Evolutionary conservation across 768 basidiomycete genomes (phyloP), one percentile per base, ranked within the genome.

Genomic region (Agaricus subrufescens): DNA sequence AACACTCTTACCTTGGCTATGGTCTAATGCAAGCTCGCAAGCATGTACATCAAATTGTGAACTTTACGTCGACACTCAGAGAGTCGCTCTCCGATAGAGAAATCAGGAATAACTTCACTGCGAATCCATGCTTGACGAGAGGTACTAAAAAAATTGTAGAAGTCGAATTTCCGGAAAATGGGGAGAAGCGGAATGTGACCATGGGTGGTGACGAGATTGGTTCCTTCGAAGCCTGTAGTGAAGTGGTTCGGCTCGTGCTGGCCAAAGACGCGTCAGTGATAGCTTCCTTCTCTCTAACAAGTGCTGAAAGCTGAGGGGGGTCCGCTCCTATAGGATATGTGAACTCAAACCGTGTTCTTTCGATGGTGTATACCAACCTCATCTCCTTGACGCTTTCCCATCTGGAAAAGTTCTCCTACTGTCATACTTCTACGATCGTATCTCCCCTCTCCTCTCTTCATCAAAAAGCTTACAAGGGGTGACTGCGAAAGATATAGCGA

Each of bases 1-100:
- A 98, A 73, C 96, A 99, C 66, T 98, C 96, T 54, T 97, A 98
- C 72, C 80, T 98, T 54, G 97, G 95, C 3, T 99, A 95, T 71
- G 97, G 97, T 11, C 76, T 98, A 29, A 98, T 94, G 93, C 78
- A 81, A 26, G 94, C 93, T 26, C 70, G 96, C 60, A 75, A 78
- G 69, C 85, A 87, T 66, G 89, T 97, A 11, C 94, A 99, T 67
- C 84, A 84, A 60, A 73, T 99, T 48, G 89, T 98, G 31, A 86
- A 91, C 15, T 98, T 96, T 69, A 89, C 93, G 76, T 72, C 76
- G 4, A 70, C 77, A 5, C 62, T 87, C 50, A 73, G 75, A 23
- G 54, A 63, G 1, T 29, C 53, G 0, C 48, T 58, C 0, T 62
- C 59, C 0, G 50, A 61, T 6, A 58, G 60, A 50, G 46, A 57